These are phyloP conservation scores for Schwanniomyces yamadae DNA, from an alignment of 805 yeast genomes.

Conservation along the genomic window DNA sequence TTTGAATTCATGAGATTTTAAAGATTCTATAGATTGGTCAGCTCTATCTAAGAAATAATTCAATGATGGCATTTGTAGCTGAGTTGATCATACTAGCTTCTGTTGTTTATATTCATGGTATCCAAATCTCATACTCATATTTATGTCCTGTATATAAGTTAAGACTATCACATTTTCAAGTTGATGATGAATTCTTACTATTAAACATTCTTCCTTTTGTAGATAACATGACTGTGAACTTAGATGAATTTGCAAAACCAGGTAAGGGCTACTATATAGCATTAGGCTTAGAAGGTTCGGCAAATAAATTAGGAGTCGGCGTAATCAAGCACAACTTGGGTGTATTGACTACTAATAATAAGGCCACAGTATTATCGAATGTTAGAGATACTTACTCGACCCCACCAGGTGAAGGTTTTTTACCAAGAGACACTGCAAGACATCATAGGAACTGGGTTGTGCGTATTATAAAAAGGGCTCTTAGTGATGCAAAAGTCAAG, in stretches of 20 bases:
- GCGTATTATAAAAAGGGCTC: constrained; percentile 64
- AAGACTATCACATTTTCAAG: not conserved
- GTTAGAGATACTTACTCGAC: constrained; percentile 92
- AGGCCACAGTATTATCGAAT: constrained; percentile 80
- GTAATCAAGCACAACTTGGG: constrained; percentile 75
- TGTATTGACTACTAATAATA: constrained; percentile 50
- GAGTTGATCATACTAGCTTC: not conserved
- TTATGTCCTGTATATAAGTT: not conserved
- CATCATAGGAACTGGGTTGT: constrained; percentile 96
- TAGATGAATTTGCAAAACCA: constrained; percentile 44
- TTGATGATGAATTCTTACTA: not conserved
- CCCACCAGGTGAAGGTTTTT: constrained; percentile 97
- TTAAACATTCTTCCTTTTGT: not conserved
- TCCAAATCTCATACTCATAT: not conserved
- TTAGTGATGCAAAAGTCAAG: constrained; percentile 56
- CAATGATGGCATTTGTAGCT: constrained; percentile 17
- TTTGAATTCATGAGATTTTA: constrained; percentile 46
- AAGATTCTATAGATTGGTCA: constrained; percentile 38
- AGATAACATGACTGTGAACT: constrained; percentile 37
- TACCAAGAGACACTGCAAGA: constrained; percentile 95
- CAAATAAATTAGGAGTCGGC: constrained; percentile 95
- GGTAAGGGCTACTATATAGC: constrained; percentile 62
- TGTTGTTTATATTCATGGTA: constrained; percentile 2
- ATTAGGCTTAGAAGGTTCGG: constrained; percentile 94
- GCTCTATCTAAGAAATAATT: constrained; percentile 29